A percentile compares a stretch with the other conserved stretches of the same genome.
These are phyloP conservation scores for Exophiala sideris DNA, from an alignment of 2,329 filamentous ascomycete genomes.

Conservation along the genomic window DNA sequence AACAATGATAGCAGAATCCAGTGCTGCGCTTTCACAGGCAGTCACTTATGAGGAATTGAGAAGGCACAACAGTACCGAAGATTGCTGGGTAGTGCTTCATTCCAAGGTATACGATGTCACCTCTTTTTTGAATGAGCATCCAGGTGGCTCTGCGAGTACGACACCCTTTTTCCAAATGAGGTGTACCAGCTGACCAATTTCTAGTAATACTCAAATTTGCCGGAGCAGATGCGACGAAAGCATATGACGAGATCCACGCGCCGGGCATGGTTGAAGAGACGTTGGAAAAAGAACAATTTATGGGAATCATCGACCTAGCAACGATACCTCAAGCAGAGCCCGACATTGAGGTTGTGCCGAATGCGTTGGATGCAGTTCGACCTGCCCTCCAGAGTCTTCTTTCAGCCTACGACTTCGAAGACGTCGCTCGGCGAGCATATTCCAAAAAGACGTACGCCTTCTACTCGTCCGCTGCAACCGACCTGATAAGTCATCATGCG, in stretches of 20 bases:
- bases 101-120: constrained; percentile 65
- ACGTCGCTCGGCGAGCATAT: constrained; percentile 12
- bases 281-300: background rate
- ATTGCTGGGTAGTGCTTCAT: constrained; percentile 67
- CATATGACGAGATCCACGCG: constrained; percentile 44
- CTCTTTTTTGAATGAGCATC: constrained; percentile 61
- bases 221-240: constrained; percentile 44
- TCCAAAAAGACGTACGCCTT: constrained; percentile 28
- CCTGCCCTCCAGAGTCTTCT: constrained; percentile 14
- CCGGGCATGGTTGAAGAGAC: constrained; percentile 18
- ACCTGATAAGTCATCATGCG: constrained; percentile 13
- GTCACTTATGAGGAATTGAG: background rate
- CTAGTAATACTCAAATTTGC: constrained; percentile 43
- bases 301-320: constrained; percentile 27
- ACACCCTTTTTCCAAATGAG: too few relatives aligned
- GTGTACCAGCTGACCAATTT: too few relatives aligned
- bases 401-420: constrained; percentile 25
- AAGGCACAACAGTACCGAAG: constrained; percentile 7
- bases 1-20: background rate
- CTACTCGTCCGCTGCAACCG: constrained; percentile 28
- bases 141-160: constrained; percentile 47
- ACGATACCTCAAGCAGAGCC: background rate
- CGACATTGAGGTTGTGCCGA: background rate
- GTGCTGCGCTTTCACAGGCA: too few relatives aligned
- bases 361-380: too few relatives aligned